These are phyloP conservation scores for Coniferiporia weirii DNA, from an alignment of 1,284 basidiomycete genomes.

Conservation along the genomic window DNA sequence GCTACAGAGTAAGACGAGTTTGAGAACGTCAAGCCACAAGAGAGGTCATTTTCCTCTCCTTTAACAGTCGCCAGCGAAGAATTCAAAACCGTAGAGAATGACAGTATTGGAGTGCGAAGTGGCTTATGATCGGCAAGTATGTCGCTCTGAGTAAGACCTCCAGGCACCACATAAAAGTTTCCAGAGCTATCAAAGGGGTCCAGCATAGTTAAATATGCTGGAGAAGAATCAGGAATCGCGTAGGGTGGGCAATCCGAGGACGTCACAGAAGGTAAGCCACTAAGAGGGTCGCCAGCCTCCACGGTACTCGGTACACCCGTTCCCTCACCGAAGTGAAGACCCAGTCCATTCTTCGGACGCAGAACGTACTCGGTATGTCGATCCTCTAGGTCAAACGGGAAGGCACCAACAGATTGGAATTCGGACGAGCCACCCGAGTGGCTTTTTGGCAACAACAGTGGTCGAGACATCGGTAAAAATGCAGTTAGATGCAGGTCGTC, in stretches of 20 bases:
- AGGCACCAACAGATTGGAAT: not conserved
- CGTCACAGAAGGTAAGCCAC: not conserved
- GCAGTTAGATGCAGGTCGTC: not conserved
- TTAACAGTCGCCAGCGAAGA: not conserved
- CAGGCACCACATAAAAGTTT: not conserved
- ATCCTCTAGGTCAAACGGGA: not conserved
- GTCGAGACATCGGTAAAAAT: constrained; percentile 6
- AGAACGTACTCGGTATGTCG: not conserved
- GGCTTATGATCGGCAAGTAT: constrained; percentile 1
- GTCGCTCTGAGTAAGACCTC: not conserved
- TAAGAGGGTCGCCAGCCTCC: not conserved
- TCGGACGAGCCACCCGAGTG: constrained; percentile 2
- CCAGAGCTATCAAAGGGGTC: not conserved
- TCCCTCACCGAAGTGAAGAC: not conserved
- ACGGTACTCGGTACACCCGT: not conserved
- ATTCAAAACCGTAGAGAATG: not conserved
- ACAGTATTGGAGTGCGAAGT: not conserved
- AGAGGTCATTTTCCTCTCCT: not conserved
- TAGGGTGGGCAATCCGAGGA: not conserved
- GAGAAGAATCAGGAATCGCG: not conserved
- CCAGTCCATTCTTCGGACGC: constrained; percentile 1
- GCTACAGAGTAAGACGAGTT: not conserved
- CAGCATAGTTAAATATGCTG: not conserved
- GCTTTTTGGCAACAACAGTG: constrained; percentile 2
- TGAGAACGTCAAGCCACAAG: not conserved